Base-by-base conservation (phyloP, 495 filamentous ascomycete genomes). In the Talaromyces trachyspermus region DNA sequence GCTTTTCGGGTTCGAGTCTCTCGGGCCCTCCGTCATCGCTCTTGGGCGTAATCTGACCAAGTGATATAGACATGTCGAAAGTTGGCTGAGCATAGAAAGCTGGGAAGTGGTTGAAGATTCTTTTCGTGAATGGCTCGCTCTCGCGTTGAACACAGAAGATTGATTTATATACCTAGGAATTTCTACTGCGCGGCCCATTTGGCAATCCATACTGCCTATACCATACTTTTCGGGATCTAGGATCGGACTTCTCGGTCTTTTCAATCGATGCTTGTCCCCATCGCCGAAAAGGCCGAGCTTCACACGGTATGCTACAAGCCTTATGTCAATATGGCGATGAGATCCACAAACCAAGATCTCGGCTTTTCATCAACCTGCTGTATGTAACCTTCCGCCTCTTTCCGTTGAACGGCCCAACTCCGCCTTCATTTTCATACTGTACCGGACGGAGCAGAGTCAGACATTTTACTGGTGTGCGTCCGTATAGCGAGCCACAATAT, bases 221-320 rank as follows among this genome's bases (percentile, higher is more conserved):
- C n/a, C n/a, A n/a, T n/a, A n/a, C n/a, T 7, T 38, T 37, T 37
- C 14, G 12, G 14, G 6, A 37, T 37, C 15, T 18, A 14, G 17
- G 14, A 8, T 38, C 35, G 22, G 35, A n/a, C 35, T 38, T 9
- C 18, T 38, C 35, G 35, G 35, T 38, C 35, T 38, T 19, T 38
- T 38, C 35, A 22, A 18, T 36, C 33, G n/a, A 38, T 22, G 35
- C 35, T 20, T 38, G 11, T n/a, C 3, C 17, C 19, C 18, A 22
- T 20, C 18, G 35, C 35, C 35, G 35, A 38, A 20, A 38, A 38
- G 15, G 18, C 35, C 35, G 35, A 38, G 35, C 35, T 38, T 38
- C 35, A 38, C 7, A 7, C n/a, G 18, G 18, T n/a, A n/a, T n/a
- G n/a, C n/a, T n/a, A n/a, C n/a, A n/a, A n/a, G n/a, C n/a, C n/a